Evolutionary conservation across 495 filamentous ascomycete genomes (phyloP).

Genomic region (Penicillium paxilli): DNA sequence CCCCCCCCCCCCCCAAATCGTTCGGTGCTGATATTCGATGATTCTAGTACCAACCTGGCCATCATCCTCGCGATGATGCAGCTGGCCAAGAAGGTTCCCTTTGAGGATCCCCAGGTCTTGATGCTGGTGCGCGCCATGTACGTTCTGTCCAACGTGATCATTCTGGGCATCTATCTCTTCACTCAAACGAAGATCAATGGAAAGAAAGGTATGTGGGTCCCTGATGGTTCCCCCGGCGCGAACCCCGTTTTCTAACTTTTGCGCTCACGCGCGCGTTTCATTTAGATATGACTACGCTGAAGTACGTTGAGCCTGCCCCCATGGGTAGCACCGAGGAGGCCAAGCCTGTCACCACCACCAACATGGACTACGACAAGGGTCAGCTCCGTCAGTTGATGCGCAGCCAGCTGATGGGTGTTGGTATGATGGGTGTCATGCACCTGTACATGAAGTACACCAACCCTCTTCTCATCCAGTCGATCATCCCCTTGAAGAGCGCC

Average conservation of each 20-base stretch:
- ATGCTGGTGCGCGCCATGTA: constrained; percentile 81
- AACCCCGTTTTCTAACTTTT: background rate
- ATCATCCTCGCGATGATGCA: constrained; percentile 99
- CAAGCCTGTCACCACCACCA: constrained; percentile 92
- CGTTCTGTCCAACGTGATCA: constrained; percentile 84
- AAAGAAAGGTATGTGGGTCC: constrained; percentile 79
- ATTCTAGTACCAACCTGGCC: constrained; percentile 78
- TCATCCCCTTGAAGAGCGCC: constrained; percentile 94
- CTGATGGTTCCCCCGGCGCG: background rate
- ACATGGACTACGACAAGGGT: constrained; percentile 85
- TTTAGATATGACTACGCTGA: constrained; percentile 91
- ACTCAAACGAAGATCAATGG: constrained; percentile 78
- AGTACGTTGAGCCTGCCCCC: constrained; percentile 93
- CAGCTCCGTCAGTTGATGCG: constrained; percentile 84
- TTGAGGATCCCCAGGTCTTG: constrained; percentile 87
- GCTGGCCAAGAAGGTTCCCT: constrained; percentile 90
- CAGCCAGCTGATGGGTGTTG: constrained; percentile 89
- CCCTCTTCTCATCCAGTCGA: constrained; percentile 95
- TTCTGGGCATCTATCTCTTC: constrained; percentile 79
- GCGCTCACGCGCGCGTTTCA: background rate
- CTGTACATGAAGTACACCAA: constrained; percentile 99
- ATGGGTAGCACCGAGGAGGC: constrained; percentile 91
- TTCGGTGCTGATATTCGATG: no score
- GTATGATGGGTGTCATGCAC: constrained; percentile 99
- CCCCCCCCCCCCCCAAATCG: no score